A percentile compares a stretch with the other conserved stretches of the same genome.
These are phyloP conservation scores for Hanseniaspora jakobsenii DNA, from an alignment of 805 yeast species.

Conservation along the genomic window DNA sequence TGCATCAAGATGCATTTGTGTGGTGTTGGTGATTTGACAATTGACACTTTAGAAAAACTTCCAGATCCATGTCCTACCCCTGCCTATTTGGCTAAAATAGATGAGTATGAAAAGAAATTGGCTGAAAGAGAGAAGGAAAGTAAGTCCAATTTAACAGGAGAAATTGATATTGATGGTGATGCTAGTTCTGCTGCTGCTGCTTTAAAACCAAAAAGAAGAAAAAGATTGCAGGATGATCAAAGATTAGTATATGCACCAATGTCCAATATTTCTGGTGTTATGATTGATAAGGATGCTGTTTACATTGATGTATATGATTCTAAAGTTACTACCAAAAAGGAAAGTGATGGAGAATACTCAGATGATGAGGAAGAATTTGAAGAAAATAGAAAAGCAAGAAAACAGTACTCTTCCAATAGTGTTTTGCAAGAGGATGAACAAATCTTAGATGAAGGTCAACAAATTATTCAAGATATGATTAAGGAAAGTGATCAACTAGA, in stretches of 20 bases:
- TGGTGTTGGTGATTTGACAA: constrained; percentile 83
- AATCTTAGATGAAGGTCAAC: constrained; percentile 61
- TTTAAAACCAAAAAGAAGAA: constrained; percentile 65
- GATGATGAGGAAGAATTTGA: constrained; percentile 67
- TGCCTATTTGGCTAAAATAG: constrained; percentile 70
- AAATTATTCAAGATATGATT: constrained; percentile 50
- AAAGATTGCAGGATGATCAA: constrained; percentile 85
- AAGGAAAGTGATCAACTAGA: constrained; percentile 31
- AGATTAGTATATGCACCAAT: constrained; percentile 95
- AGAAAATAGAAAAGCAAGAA: constrained; percentile 15
- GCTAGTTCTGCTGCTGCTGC: constrained; percentile 48
- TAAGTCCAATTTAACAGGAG: constrained; percentile 21
- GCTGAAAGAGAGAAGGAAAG: constrained; percentile 39
- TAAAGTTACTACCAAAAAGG: constrained; percentile 29
- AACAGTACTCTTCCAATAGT: constrained; percentile 14
- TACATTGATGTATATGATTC: constrained; percentile 51
- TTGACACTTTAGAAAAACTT: constrained; percentile 66
- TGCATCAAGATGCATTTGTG: constrained; percentile 76
- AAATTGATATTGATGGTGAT: constrained; percentile 23
- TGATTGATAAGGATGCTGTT: constrained; percentile 94
- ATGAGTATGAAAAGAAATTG: constrained; percentile 65
- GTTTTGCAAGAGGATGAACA: constrained; percentile 12
- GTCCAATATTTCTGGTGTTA: constrained; percentile 98
- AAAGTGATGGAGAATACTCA: constrained; percentile 50
- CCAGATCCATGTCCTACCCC: constrained; percentile 99